Base-by-base conservation (phyloP, 208 protist species). In the Histomonas meleagridis region DNA sequence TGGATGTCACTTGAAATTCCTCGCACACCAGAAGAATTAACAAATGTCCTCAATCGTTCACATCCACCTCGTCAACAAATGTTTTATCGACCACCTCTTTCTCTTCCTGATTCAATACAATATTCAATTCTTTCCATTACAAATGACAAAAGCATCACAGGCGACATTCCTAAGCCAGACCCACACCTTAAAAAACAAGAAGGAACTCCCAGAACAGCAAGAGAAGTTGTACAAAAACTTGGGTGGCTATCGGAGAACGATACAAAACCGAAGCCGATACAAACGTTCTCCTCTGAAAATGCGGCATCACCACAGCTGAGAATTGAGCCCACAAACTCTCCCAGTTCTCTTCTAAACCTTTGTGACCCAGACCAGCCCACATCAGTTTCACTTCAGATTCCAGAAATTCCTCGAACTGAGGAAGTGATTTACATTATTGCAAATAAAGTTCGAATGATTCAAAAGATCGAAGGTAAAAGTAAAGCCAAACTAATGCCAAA, bases 381-480 rank as follows among this genome's bases (percentile, higher is more conserved):
- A 38, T 86, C 76, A 38, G 76, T 86, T 38, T 86, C 76, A 1
- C 43, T 32, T 5, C 76, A 86, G 28, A 86, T 86, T 18, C 46
- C 51, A 40, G 76, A 46, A 51, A 86, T 86, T 86, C 76, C 76
- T 12, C 23, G 46, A 49, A 86, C 76, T 55, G 76, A 86, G 16
- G 46, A 12, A 4, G 16, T 55, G 26, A 86, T 86, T 57, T 86
- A 51, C 26, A 14, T 18, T 2, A 40, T 86, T n/a, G 76, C 76
- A 14, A 86, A 86, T 86, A 86, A 86, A 38, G 76, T 86, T 7
- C 26, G 76, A 55, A n/a, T 86, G 23, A 43, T 86, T 38, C 76
- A 86, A 55, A 86, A 86, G 46, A 32, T 86, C 38, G 18, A 86
- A 51, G 76, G 76, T 38, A 86, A 86, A 86, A 86, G 46, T 38